A percentile compares a stretch with the other conserved stretches of the same genome.
Evolutionary conservation across 768 basidiomycete genomes (phyloP).

Genomic region (Sarcodon aspratus): DNA sequence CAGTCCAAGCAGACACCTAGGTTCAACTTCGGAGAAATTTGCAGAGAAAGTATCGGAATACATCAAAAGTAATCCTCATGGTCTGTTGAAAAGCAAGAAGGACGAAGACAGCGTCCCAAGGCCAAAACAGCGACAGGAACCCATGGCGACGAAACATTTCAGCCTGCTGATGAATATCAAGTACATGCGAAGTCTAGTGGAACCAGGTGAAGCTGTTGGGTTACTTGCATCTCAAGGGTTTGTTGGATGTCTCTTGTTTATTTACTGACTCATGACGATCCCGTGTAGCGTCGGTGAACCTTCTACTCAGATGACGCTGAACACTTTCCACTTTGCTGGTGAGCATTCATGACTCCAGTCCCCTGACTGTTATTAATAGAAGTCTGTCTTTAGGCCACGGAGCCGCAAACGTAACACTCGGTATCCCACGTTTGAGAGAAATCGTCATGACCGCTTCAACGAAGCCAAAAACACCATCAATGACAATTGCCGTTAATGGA

Average conservation of each 20-base stretch:
- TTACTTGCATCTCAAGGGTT: conserved; percentile 95
- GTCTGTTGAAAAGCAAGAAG: conserved; percentile 31
- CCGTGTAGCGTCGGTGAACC: conserved; percentile 83
- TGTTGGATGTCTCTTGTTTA: conserved; percentile 13
- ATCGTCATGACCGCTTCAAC: conserved; percentile 98
- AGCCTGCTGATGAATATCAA: conserved; percentile 79
- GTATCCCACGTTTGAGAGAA: conserved; percentile 96
- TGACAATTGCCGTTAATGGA: conserved; percentile 68
- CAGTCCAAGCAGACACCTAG: conserved; percentile 71
- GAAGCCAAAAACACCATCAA: conserved; percentile 94
- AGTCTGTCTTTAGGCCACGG: conserved; percentile 61
- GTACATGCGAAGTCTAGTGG: conserved; percentile 87
- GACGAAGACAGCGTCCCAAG: conserved; percentile 27
- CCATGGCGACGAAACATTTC: conserved; percentile 45
- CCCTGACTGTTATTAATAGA: neutral
- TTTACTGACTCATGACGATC: conserved; percentile 1
- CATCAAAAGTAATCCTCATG: conserved; percentile 59
- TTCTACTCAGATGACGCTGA: conserved; percentile 98
- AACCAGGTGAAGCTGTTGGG: conserved; percentile 98
- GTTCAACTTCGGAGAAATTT: conserved; percentile 88
- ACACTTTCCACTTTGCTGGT: conserved; percentile 99
- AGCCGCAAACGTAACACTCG: conserved; percentile 97
- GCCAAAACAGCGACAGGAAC: conserved; percentile 33
- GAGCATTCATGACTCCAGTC: conserved; percentile 13
- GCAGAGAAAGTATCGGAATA: conserved; percentile 74